phyloP scores from a whole-genome alignment of 352 stramenopile genomes.

The Salisapilia sapeloensis region DNA sequence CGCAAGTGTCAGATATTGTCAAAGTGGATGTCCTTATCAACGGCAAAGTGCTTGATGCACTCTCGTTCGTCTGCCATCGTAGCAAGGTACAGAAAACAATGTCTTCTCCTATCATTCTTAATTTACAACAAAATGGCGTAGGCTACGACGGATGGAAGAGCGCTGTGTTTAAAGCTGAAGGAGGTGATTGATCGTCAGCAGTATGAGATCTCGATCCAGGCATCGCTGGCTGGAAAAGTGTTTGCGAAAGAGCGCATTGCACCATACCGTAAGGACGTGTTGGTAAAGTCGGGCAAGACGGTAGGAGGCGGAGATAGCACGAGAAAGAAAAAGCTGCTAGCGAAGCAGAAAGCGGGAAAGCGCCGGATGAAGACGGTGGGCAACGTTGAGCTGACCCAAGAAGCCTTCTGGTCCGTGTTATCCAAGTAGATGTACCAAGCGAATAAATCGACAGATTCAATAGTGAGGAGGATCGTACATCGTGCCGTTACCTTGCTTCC shows the following conservation, averaged over 20 bases:
- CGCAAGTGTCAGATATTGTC: constrained; percentile 85
- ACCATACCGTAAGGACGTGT: constrained; percentile 92
- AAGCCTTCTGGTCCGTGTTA: constrained; percentile 97
- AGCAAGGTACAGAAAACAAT: constrained; percentile 28
- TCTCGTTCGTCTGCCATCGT: constrained; percentile 94
- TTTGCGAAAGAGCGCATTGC: constrained; percentile 95
- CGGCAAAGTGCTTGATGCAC: constrained; percentile 87
- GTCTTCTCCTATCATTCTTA: background rate
- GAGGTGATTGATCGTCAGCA: constrained; percentile 94
- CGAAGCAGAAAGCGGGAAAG: constrained; percentile 99
- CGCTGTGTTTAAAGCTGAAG: constrained; percentile 91
- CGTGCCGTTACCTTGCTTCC: too few species aligned
- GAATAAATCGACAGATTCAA: too few species aligned
- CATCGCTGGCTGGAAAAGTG: constrained; percentile 88
- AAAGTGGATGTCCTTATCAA: constrained; percentile 94
- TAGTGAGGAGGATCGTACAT: too few species aligned
- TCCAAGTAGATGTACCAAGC: too few species aligned
- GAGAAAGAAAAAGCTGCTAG: constrained; percentile 97
- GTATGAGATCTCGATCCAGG: constrained; percentile 98
- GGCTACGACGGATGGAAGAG: constrained; percentile 56
- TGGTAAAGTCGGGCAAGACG: constrained; percentile 91
- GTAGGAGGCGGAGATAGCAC: constrained; percentile 95
- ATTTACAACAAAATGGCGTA: constrained; percentile 1
- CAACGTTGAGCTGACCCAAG: constrained; percentile 93
- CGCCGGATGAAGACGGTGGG: constrained; percentile 92